Percentiles rank a stretch among this genome's conserved stretches.
Evolutionary conservation across 352 stramenopile genomes (phyloP).

Genomic region (Phytophthora megakarya): DNA sequence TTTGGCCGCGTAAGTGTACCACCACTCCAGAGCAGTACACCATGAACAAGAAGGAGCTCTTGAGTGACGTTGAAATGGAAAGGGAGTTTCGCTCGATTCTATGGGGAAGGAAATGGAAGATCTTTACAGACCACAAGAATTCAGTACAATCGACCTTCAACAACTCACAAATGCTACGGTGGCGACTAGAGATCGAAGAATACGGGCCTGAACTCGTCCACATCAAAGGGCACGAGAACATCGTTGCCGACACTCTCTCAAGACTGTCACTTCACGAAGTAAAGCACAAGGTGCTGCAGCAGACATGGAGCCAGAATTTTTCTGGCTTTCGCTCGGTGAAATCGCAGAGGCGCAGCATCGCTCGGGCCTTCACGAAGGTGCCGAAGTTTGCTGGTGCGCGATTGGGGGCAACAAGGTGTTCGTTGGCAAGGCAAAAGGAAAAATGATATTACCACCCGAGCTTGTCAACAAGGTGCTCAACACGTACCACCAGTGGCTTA

Average conservation of each 20-base stretch:
- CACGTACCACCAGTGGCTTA: not conserved
- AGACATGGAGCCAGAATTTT: not conserved
- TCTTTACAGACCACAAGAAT: constrained; percentile 8
- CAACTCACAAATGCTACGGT: not conserved
- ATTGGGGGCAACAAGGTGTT: not conserved
- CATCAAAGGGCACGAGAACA: not conserved
- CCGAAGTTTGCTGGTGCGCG: no score
- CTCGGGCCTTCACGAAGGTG: no score
- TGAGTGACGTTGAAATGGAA: not conserved
- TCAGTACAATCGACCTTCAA: constrained; percentile 1
- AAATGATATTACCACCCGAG: not conserved
- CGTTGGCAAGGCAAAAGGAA: not conserved
- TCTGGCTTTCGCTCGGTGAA: no score
- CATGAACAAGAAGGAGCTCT: constrained; percentile 2
- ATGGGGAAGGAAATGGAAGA: not conserved
- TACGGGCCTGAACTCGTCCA: not conserved
- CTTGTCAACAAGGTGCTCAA: not conserved
- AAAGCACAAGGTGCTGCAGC: not conserved
- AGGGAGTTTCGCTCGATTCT: not conserved
- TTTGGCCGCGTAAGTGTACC: constrained; percentile 4
- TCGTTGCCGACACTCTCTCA: not conserved
- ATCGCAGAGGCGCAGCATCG: no score
- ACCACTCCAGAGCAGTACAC: not conserved
- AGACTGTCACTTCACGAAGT: not conserved
- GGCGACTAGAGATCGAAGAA: constrained; percentile 1